These are phyloP conservation scores for Leptoxyphium fumago DNA, from an alignment of 2,329 filamentous ascomycete genomes.

Conservation along the genomic window DNA sequence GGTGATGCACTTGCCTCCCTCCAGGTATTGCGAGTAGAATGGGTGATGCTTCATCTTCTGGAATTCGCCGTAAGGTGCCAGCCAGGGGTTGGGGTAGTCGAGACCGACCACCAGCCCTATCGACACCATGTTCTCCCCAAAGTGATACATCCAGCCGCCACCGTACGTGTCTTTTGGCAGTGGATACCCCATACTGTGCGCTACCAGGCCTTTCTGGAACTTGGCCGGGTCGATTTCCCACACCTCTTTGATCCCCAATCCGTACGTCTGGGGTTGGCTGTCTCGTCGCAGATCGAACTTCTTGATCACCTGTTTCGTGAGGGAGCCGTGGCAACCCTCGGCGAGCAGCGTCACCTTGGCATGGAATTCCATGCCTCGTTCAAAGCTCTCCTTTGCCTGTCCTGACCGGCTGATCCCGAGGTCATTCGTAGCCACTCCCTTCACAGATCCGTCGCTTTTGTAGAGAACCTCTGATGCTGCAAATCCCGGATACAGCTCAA, in stretches of 20 bases:
- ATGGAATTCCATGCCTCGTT: constrained; percentile 97
- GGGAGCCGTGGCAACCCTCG: constrained; percentile 88
- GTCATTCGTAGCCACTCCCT: constrained; percentile 92
- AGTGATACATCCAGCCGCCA: constrained; percentile 99
- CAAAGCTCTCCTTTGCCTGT: constrained; percentile 76
- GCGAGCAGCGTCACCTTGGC: constrained; percentile 80
- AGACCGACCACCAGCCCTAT: constrained; percentile 84
- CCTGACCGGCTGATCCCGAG: constrained; percentile 70
- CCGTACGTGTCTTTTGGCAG: constrained; percentile 81
- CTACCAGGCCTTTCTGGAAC: constrained; percentile 72
- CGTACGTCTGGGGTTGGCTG: constrained; percentile 90
- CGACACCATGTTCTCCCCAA: constrained; percentile 90
- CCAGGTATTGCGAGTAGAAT: constrained; percentile 71
- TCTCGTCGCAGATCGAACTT: constrained; percentile 84
- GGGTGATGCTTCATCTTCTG: constrained; percentile 98
- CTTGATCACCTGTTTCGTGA: constrained; percentile 88
- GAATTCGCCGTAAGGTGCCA: constrained; percentile 90
- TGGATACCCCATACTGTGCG: constrained; percentile 87
- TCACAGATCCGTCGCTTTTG: constrained; percentile 69
- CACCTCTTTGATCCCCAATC: constrained; percentile 85
- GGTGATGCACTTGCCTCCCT: constrained; percentile 93
- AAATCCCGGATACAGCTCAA: constrained; percentile 93
- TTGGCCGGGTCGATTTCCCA: constrained; percentile 94
- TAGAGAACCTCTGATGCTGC: constrained; percentile 89
- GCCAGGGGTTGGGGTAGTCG: constrained; percentile 93